Conservation (phyloP, 2,329 filamentous ascomycete species). For the Colletotrichum nymphaeae region DNA sequence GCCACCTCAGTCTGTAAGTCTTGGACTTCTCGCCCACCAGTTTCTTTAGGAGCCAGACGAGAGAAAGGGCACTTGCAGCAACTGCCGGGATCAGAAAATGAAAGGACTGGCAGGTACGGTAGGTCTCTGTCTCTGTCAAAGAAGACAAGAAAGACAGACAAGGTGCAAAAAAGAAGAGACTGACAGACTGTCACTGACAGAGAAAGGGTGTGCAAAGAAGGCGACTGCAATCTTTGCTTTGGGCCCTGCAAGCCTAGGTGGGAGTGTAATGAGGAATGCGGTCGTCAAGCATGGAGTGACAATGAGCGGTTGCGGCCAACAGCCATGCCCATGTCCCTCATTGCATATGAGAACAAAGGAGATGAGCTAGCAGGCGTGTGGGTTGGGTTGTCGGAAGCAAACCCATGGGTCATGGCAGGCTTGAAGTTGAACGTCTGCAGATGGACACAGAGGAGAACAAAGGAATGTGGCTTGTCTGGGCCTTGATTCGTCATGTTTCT, state of each 20-base stretch:
- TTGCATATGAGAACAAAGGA: constrained; percentile 34
- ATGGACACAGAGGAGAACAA: constrained; percentile 26
- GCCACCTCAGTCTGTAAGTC: not conserved
- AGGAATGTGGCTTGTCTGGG: constrained; percentile 27
- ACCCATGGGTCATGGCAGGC: constrained; percentile 12
- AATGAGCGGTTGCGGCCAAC: constrained; percentile 35
- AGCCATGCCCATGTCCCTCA: constrained; percentile 24
- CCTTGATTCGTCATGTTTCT: constrained; percentile 34
- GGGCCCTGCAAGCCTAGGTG: not conserved
- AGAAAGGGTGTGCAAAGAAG: constrained; percentile 16
- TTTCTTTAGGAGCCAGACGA: not conserved
- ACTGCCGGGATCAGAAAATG: constrained; percentile 34
- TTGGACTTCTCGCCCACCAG: not conserved
- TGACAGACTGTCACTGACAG: constrained; percentile 6
- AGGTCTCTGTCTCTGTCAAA: constrained; percentile 20
- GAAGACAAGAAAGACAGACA: constrained; percentile 16
- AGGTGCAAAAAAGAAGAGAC: constrained; percentile 24
- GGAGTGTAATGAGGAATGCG: constrained; percentile 16
- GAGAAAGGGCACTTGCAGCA: constrained; percentile 21
- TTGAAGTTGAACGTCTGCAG: constrained; percentile 21
- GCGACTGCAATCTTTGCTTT: not conserved
- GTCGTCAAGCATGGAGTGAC: constrained; percentile 27
- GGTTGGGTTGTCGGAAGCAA: constrained; percentile 25
- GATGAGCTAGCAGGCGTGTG: constrained; percentile 19
- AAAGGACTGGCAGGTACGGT: constrained; percentile 21